Percentiles rank a stretch among this genome's conserved stretches.
Conservation (phyloP, 148 eudicot species). For the Oxyria digyna region DNA sequence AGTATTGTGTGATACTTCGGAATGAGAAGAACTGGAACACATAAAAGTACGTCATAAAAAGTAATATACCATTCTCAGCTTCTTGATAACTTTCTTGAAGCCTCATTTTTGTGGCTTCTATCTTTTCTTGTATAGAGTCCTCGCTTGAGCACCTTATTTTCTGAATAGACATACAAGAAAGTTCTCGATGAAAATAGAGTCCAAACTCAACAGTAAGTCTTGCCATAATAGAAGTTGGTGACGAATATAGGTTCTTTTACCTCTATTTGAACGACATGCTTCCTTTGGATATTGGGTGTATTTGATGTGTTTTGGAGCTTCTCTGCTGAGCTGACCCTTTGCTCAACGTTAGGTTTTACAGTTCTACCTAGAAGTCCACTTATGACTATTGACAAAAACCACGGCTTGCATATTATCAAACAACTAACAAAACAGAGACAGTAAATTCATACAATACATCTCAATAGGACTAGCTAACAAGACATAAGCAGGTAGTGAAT, state of each 20-base stretch:
- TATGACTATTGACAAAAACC: no score
- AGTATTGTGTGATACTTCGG: no score
- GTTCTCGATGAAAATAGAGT: background rate
- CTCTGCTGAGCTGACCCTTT: constrained; percentile 21
- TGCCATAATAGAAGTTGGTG: background rate
- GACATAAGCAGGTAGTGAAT: no score
- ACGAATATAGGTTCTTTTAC: constrained; percentile 21
- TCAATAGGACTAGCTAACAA: no score
- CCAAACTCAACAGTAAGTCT: background rate
- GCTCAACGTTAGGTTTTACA: constrained; percentile 25
- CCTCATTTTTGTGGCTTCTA: constrained; percentile 81
- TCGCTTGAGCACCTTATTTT: constrained; percentile 25
- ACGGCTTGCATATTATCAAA: no score
- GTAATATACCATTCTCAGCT: constrained; percentile 56
- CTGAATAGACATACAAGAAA: constrained; percentile 17
- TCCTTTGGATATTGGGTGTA: constrained; percentile 31
- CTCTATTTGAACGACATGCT: constrained; percentile 40
- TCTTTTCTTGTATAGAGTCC: constrained; percentile 31
- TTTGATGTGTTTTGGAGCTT: constrained; percentile 41
- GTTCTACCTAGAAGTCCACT: constrained; percentile 70
- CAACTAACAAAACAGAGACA: no score
- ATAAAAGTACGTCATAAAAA: background rate
- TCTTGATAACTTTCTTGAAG: constrained; percentile 90
- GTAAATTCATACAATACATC: no score
- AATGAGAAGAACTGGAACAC: no score